These are phyloP conservation scores for Carpinus fangiana DNA, from an alignment of 306 rosid genomes.

Conservation along the genomic window DNA sequence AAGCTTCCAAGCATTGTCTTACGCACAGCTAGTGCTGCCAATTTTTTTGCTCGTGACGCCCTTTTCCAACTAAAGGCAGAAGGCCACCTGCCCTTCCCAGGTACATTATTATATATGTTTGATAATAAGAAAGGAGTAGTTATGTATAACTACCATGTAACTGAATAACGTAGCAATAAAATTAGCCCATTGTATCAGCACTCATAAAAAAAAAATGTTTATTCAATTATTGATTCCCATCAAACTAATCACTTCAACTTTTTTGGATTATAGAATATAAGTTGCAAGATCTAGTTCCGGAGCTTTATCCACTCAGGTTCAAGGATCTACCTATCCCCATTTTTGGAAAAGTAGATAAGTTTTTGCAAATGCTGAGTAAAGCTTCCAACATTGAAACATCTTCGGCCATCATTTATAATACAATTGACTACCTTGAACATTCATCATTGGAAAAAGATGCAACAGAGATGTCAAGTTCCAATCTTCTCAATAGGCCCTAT, in stretches of 20 bases:
- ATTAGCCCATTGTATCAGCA: too few relatives aligned
- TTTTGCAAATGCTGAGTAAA: background rate
- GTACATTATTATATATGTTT: background rate
- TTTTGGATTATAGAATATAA: background rate
- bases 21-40: conserved; percentile 33
- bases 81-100: conserved; percentile 41
- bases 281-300: conserved; percentile 33
- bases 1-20: conserved; percentile 33
- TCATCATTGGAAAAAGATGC: conserved; percentile 11
- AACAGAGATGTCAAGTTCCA: conserved; percentile 16
- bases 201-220: too few relatives aligned
- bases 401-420: conserved; percentile 47
- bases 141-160: too few relatives aligned
- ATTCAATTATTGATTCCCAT: background rate
- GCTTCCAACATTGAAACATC: conserved; percentile 18
- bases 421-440: background rate
- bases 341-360: background rate
- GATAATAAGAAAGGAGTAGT: too few relatives aligned
- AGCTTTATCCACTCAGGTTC: conserved; percentile 42
- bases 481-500: conserved; percentile 54
- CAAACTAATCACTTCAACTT: too few relatives aligned
- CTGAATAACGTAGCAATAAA: too few relatives aligned
- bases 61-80: conserved; percentile 19
- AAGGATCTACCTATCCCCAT: conserved; percentile 45
- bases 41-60: conserved; percentile 24